Base-by-base conservation (phyloP, 1,139 yeast genomes). In the Wickerhamomyces sp. region DNA sequence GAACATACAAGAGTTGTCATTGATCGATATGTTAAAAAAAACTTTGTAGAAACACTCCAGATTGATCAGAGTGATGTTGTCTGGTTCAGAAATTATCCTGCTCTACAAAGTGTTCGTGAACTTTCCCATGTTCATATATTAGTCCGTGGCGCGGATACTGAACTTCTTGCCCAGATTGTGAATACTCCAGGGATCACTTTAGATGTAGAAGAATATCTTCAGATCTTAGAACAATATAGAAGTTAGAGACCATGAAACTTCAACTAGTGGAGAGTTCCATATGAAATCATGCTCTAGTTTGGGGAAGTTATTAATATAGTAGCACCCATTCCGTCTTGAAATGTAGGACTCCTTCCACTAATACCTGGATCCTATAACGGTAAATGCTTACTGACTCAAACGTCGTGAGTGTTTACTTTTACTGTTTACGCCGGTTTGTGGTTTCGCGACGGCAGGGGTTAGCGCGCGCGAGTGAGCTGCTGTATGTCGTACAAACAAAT, bases 31-130 rank as follows among this genome's bases (percentile, higher is more conserved):
- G 48, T 60, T 6, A 31, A 48, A 5, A 66, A 68, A 51, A 76
- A 79, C 0, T 79, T 80, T 57, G 67, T 72, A 34, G 63, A 50
- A 7, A 9, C 14, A 4, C 58, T 73, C 35, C 71, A 71, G 0
- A 55, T 78, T 18, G 53, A 59, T 1, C 50, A 64, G 46, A 67
- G 68, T 7, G 62, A 75, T 44, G 56, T 81, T 11, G 56, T 71
- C 4, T 81, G 87, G 87, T 81, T 81, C 62, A 73, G 80, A 53
- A 81, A 81, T 57, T 81, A 83, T 79, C 73, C 78, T 7, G 68
- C 75, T 8, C 62, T 81, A 38, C 87, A 81, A 57, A 78, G 84
- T 55, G 81, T 81, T 8, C 70, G 69, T 49, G 69, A 75, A 32
- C 67, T 81, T 34, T 79, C 84, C 39, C 87, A 81, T 58, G 65